These are phyloP conservation scores for Scheffersomyces illinoinensis DNA, from an alignment of 1,139 yeast genomes.

Conservation along the genomic window DNA sequence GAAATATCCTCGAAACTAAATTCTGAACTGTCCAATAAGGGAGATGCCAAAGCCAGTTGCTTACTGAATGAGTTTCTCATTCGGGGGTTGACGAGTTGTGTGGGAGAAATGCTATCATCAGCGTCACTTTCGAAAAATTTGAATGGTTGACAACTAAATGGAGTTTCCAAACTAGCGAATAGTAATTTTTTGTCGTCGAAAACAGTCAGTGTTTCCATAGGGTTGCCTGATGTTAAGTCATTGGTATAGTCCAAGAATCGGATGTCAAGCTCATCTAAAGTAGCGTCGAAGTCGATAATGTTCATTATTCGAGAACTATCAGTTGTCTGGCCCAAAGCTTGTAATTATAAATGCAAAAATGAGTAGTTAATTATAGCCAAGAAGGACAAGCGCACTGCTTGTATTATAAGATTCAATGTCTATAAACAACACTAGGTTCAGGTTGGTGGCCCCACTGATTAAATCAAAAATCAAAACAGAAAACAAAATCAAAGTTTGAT, in stretches of 20 bases:
- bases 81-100: conserved; percentile 3
- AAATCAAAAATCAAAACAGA: background rate
- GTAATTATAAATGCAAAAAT: background rate
- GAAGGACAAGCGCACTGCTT: background rate
- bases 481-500: no score
- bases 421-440: background rate
- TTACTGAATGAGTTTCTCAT: conserved; percentile 6
- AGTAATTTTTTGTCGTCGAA: background rate
- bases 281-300: conserved; percentile 15
- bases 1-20: conserved; percentile 2
- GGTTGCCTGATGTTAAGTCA: background rate
- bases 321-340: background rate
- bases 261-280: conserved; percentile 22
- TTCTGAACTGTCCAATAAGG: conserved; percentile 15
- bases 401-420: background rate
- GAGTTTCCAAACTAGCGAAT: background rate
- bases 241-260: conserved; percentile 7
- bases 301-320: background rate
- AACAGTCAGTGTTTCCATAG: background rate
- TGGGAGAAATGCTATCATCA: conserved; percentile 1
- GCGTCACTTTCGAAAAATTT: conserved; percentile 2
- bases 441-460: background rate
- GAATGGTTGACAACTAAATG: background rate
- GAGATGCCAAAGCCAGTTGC: conserved; percentile 17
- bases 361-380: background rate